Conservation (phyloP, 1,139 yeast genomes). For the Debaryomyces subglobosus region DNA sequence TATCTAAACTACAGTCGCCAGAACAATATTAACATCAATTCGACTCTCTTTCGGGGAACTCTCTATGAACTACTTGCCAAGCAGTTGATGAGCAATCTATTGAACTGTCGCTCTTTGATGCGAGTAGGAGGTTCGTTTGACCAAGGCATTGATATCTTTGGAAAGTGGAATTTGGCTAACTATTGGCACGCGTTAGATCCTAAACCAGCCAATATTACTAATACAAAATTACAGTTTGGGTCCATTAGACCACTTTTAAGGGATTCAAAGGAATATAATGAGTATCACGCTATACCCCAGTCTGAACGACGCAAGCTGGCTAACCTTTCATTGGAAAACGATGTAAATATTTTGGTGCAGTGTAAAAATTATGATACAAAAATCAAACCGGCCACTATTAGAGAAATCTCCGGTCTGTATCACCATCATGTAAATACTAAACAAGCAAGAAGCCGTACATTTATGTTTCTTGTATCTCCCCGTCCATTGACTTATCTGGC, state of each 20-base stretch:
- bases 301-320: slow-evolving; percentile 4
- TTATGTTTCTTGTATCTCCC: slow-evolving; percentile 57
- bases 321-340: slow-evolving; percentile 25
- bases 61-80: slow-evolving; percentile 64
- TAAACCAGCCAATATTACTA: slow-evolving; percentile 9
- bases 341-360: slow-evolving; percentile 52
- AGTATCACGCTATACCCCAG: slow-evolving; percentile 3
- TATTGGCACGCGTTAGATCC: slow-evolving; percentile 21
- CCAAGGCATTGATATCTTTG: slow-evolving; percentile 70
- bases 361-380: slow-evolving; percentile 55
- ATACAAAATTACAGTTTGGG: slow-evolving; percentile 7
- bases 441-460: slow-evolving; percentile 22
- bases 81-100: slow-evolving; percentile 43
- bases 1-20: slow-evolving; percentile 34
- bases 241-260: slow-evolving; percentile 17
- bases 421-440: slow-evolving; percentile 42
- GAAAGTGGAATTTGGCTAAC: slow-evolving; percentile 55
- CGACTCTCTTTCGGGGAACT: slow-evolving; percentile 69
- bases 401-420: slow-evolving; percentile 63
- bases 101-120: slow-evolving; percentile 44
- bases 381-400: slow-evolving; percentile 53
- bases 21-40: slow-evolving; percentile 23
- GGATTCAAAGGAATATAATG: slow-evolving; percentile 19
- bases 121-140: slow-evolving; percentile 71
- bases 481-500: slow-evolving; percentile 63